Base-by-base conservation (phyloP, 345 rosid species). In the Physaria fendleri region DNA sequence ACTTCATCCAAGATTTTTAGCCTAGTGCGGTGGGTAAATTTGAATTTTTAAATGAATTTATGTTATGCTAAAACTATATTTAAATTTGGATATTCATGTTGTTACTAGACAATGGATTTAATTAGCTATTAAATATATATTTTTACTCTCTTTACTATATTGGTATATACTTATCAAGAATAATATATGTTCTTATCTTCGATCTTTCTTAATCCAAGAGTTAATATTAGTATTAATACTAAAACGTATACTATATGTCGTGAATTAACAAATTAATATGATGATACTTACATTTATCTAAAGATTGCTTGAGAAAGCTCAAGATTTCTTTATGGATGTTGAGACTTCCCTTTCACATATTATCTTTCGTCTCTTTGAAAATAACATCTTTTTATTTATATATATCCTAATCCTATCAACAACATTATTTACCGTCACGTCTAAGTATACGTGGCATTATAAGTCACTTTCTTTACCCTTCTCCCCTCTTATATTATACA, bases 21-120 rank as follows among this genome's bases (percentile, higher is more conserved):
- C 50, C 23, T 61, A 69, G 73, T 61, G 73, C 56, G 68, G 68
- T 69, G 27, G 73, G 73, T 69, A 38, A 54, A 45, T 59, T 25
- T 9, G 7, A 60, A 37, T 2, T 4, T 25, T 42, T 2, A 2
- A 30, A 39, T 21, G 1, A 66, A 0, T 16, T 29, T n/a, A 6
- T 49, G 5, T 45, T 20, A 20, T 35, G 28, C 10, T 20, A 1
- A 35, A 30, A 24, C 29, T 16, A 33, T n/a, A 22, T 18, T 14
- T 4, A 2, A 9, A 24, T 12, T 29, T 44, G 33, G n/a, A 44
- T 44, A 3, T 39, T 44, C 29, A 22, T 6, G 5, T 6, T 45
- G n/a, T 45, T 4, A 45, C 4, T 11, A 44, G 28, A 25, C 9
- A 4, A 25, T 25, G 6, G 7, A 25, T 7, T 25, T 25, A 25